Percentiles rank a stretch among this genome's conserved stretches.
phyloP scores from a whole-genome alignment of 441 rosid genomes.

The Erodium texanum region DNA sequence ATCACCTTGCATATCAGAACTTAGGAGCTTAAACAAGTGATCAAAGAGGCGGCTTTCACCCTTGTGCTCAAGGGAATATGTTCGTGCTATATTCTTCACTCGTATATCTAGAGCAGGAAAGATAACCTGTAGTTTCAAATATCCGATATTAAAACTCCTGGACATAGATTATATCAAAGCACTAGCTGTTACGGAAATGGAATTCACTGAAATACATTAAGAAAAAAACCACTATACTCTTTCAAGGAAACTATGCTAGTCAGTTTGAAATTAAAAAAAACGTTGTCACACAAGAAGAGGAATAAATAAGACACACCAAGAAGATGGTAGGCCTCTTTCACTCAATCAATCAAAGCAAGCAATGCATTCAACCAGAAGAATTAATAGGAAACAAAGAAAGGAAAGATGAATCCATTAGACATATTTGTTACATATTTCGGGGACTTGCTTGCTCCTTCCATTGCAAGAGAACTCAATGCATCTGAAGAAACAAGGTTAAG shows the following conservation, averaged over 20 bases:
- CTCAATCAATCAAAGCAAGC: too few species aligned
- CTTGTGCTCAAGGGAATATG: slow-evolving; percentile 87
- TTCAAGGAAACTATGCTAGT: too few species aligned
- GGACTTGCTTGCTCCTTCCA: background rate
- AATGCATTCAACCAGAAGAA: too few species aligned
- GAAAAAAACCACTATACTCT: background rate
- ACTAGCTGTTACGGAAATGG: background rate
- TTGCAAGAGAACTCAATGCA: background rate
- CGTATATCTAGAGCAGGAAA: slow-evolving; percentile 85
- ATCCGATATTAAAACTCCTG: background rate
- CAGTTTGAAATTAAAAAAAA: too few species aligned
- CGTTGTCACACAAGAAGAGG: too few species aligned
- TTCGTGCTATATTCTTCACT: slow-evolving; percentile 86
- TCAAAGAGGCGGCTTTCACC: slow-evolving; percentile 74
- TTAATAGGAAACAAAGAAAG: too few species aligned
- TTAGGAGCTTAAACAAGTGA: slow-evolving; percentile 64
- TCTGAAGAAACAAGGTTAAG: background rate
- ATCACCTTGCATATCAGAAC: slow-evolving; percentile 42
- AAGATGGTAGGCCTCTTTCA: too few species aligned
- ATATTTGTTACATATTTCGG: background rate
- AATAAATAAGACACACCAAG: too few species aligned
- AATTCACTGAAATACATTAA: background rate
- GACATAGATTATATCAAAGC: background rate
- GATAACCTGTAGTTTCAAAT: slow-evolving; percentile 49
- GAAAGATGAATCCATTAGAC: background rate